Base-by-base conservation (phyloP, 2,329 filamentous ascomycete genomes). In the Scytalidium lignicola region DNA sequence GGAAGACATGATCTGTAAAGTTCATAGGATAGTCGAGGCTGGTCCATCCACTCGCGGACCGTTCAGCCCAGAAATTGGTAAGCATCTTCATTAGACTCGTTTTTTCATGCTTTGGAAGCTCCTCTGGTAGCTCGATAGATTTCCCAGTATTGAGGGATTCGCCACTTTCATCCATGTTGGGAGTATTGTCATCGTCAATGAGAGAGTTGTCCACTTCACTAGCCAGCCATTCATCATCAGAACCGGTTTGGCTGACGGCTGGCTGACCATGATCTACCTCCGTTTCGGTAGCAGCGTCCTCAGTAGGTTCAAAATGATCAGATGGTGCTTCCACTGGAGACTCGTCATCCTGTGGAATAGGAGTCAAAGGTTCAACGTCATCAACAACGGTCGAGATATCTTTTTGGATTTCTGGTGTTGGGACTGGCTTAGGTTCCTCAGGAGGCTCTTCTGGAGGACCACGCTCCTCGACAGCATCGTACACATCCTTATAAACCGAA, bases 41-140 rank as follows among this genome's bases (percentile, higher is more conserved):
- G 5, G 86, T 80, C 93, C 93, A 99, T 32, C 92, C 91, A 66
- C 90, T 96, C 20, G 95, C 90, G 43, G 93, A 97, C 47, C 93
- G 83, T 68, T 99, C 95, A 2, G 93, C 95, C 93, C 93, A 99
- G 67, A 99, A 99, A 61, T 92, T 96, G 15, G 90, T 93, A 42
- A 99, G 76, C 73, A 96, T 90, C 64, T 95, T 96, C 81, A 99
- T 86, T 56, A 97, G 74, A 42, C 90, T 96, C 50, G 84, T 91
- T 67, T 92, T 93, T 63, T 96, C 90, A 62, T 97, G 90, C 62
- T 90, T 96, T 1, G 90, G 90, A 12, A 99, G 76, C 58, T 95
- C 90, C 9, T 88, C 69, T 0, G 79, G 76, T 20, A 83, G 76
- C 46, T 83, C 82, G 58, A 72, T 80, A 3, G 76, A 76, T 56